Evolutionary conservation across 1,284 basidiomycete species (phyloP).

Genomic region (Naganishia albida): DNA sequence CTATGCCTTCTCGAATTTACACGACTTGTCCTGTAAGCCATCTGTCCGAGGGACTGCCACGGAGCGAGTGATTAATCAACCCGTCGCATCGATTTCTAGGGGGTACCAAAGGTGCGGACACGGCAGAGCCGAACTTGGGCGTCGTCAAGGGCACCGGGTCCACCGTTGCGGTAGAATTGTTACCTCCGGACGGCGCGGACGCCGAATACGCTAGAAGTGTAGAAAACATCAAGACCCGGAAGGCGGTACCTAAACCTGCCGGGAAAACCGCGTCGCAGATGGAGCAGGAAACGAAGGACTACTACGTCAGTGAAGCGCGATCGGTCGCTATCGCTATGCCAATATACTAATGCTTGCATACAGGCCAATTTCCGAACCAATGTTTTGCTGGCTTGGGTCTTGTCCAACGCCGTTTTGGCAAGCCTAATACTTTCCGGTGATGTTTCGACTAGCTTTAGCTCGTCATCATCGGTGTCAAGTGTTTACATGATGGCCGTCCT

Average conservation of each 20-base stretch:
- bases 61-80: conserved; percentile 20
- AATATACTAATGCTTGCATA: neutral
- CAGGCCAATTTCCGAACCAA: conserved; percentile 33
- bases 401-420: conserved; percentile 66
- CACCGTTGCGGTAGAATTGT: conserved; percentile 85
- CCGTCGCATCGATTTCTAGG: conserved; percentile 61
- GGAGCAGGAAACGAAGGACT: conserved; percentile 77
- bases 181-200: conserved; percentile 82
- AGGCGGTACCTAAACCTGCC: conserved; percentile 30
- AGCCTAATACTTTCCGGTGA: conserved; percentile 81
- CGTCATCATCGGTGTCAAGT: conserved; percentile 59
- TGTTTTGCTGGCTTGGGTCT: conserved; percentile 48
- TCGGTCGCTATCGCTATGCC: neutral
- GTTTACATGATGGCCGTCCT: conserved; percentile 51
- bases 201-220: conserved; percentile 86
- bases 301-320: conserved; percentile 60
- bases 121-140: conserved; percentile 71
- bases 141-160: conserved; percentile 63
- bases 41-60: conserved; percentile 12
- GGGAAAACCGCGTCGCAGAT: conserved; percentile 37
- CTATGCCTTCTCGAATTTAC: conserved; percentile 63
- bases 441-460: conserved; percentile 66
- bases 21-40: conserved; percentile 62
- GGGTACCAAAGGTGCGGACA: conserved; percentile 80
- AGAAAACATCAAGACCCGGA: conserved; percentile 63